Conservation (phyloP, 208 protist species). For the Acanthamoeba divionensis region DNA sequence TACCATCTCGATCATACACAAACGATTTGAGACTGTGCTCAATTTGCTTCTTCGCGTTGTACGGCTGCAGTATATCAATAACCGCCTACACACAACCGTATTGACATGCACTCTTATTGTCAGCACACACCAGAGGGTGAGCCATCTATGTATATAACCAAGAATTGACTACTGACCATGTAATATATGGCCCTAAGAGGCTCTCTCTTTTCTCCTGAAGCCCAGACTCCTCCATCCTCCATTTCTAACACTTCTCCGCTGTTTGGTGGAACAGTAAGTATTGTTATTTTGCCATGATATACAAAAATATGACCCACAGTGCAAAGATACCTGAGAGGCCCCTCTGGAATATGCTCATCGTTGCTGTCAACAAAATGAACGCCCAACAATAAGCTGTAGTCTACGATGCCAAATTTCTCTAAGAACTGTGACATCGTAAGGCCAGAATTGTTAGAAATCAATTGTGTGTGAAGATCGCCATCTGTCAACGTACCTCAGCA, state of each 20-base stretch:
- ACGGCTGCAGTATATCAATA: constrained; percentile 42
- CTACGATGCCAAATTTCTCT: background rate
- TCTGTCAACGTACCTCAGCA: background rate
- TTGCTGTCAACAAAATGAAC: background rate
- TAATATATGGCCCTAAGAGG: background rate
- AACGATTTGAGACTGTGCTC: constrained; percentile 10
- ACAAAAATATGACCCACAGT: no score
- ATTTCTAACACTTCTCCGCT: background rate
- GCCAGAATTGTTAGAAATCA: background rate
- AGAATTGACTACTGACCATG: background rate
- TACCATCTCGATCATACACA: background rate
- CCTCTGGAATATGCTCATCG: background rate
- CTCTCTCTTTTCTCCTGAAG: background rate
- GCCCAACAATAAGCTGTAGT: constrained; percentile 35
- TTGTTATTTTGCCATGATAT: no score
- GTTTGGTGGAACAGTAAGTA: no score
- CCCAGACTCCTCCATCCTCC: background rate
- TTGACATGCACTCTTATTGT: background rate
- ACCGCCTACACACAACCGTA: background rate
- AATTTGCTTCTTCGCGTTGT: background rate
- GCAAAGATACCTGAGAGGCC: no score
- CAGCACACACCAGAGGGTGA: background rate
- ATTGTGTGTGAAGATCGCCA: background rate
- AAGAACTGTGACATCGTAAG: constrained; percentile 22
- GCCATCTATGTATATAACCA: no score